Conservation (phyloP, 441 rosid genomes). For the Manihot esculenta region DNA sequence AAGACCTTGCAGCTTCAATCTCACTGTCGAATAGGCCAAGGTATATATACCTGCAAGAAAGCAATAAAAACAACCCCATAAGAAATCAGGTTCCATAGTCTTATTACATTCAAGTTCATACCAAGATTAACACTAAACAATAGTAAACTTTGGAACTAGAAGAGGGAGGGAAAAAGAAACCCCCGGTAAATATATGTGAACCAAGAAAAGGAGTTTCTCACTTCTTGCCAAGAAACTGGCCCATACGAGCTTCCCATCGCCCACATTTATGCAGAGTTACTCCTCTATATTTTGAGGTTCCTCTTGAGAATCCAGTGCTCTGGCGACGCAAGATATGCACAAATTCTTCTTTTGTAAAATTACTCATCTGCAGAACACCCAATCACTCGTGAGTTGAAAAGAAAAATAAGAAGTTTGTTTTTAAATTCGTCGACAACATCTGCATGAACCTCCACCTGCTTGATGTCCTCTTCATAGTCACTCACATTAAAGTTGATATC, state of each 20-base stretch:
- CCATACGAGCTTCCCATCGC: constrained; percentile 94
- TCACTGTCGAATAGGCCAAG: constrained; percentile 87
- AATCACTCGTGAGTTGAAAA: neutral
- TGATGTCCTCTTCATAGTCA: constrained; percentile 73
- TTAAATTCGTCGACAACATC: neutral
- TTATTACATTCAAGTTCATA: constrained; percentile 14
- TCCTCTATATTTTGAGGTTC: constrained; percentile 83
- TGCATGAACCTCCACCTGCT: constrained; percentile 47
- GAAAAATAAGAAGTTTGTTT: neutral
- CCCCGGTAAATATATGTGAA: neutral
- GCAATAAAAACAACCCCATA: constrained; percentile 25
- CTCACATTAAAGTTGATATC: constrained; percentile 74
- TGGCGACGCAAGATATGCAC: constrained; percentile 80
- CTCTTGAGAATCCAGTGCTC: constrained; percentile 81
- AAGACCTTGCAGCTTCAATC: constrained; percentile 90
- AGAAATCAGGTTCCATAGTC: constrained; percentile 28
- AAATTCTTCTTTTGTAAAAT: constrained; percentile 78
- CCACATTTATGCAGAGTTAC: constrained; percentile 94
- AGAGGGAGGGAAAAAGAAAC: neutral
- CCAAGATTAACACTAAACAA: neutral
- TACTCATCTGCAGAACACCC: constrained; percentile 48
- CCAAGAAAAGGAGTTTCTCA: constrained; percentile 26
- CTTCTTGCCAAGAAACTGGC: constrained; percentile 92
- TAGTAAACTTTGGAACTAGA: neutral
- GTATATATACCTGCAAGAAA: constrained; percentile 76